phyloP scores from a whole-genome alignment of 208 protist genomes.

The Giardia duodenalis region DNA sequence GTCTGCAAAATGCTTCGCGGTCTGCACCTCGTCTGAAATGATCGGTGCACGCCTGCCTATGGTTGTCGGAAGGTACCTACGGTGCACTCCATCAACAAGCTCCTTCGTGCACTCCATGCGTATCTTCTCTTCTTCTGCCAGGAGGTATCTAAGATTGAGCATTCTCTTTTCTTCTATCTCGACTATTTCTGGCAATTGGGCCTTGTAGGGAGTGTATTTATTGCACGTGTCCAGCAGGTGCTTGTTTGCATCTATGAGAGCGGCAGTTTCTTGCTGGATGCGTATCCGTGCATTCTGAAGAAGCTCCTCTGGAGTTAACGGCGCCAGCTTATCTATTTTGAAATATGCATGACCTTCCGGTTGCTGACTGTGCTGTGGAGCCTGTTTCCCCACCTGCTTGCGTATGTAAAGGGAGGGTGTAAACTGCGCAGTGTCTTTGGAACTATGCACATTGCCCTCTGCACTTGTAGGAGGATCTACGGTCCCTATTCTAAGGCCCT shows the following conservation, averaged over 20 bases:
- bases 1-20: background rate
- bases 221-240: background rate
- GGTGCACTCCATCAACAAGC: background rate
- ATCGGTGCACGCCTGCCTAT: background rate
- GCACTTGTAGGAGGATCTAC: background rate
- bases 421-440: background rate
- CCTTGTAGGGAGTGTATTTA: background rate
- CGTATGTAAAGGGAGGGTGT: background rate
- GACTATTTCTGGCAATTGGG: background rate
- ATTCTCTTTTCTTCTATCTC: background rate
- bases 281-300: background rate
- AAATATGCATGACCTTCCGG: background rate
- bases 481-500: background rate
- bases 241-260: background rate
- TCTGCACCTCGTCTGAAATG: background rate
- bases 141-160: background rate
- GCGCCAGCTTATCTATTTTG: background rate
- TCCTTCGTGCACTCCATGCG: conserved; percentile 5
- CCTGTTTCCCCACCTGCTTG: background rate
- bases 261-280: background rate
- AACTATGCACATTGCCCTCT: too few species aligned
- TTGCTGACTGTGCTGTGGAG: background rate
- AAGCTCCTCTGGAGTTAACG: background rate
- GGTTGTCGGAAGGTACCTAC: background rate
- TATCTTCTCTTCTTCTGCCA: conserved; percentile 14